A percentile compares a stretch with the other conserved stretches of the same genome.
Evolutionary conservation across 176 grass and related monocot species (phyloP).

Genomic region (Ensete ventricosum): DNA sequence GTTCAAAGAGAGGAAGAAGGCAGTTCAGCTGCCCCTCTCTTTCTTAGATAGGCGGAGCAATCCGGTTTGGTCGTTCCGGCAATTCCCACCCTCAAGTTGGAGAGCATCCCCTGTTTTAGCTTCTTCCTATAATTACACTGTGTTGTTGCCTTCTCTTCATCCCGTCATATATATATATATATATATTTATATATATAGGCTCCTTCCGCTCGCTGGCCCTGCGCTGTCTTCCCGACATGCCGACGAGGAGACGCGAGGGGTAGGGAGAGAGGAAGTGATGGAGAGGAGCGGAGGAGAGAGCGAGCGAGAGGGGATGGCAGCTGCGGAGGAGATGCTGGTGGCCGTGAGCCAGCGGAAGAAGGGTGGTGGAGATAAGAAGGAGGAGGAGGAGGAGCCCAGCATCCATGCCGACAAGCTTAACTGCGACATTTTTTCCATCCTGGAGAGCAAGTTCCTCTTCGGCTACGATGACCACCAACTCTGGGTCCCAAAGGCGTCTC

Average conservation of each 20-base stretch:
- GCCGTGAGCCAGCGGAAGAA: neutral
- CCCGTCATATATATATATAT: neutral
- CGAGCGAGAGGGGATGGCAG: slow-evolving; percentile 31
- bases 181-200: neutral
- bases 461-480: slow-evolving; percentile 65
- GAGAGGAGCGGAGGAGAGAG: neutral
- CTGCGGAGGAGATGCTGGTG: slow-evolving; percentile 41
- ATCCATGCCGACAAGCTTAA: slow-evolving; percentile 78
- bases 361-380: neutral
- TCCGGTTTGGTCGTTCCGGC: no score
- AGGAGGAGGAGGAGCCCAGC: slow-evolving; percentile 32
- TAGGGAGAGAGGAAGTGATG: neutral
- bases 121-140: neutral
- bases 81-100: neutral
- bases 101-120: neutral
- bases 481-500: slow-evolving; percentile 24
- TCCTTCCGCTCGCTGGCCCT: neutral
- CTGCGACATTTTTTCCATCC: slow-evolving; percentile 99
- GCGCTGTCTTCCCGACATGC: neutral
- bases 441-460: slow-evolving; percentile 99
- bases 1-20: neutral
- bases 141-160: neutral
- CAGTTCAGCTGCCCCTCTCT: neutral
- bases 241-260: neutral
- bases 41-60: neutral